A percentile compares a stretch with the other conserved stretches of the same genome.
Conservation (phyloP, 1,284 basidiomycete species). For the Tylopilus orsonianus region DNA sequence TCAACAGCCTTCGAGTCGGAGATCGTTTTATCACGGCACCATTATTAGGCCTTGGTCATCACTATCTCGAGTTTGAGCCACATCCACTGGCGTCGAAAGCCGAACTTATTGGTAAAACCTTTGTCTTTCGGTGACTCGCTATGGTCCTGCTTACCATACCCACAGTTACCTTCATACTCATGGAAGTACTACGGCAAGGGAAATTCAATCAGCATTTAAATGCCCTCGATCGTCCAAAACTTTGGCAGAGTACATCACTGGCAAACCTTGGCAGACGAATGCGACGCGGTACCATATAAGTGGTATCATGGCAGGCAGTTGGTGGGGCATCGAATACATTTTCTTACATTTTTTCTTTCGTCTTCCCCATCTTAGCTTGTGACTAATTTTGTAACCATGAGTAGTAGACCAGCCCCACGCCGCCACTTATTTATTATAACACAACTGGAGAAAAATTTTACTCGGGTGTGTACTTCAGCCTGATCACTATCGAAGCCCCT, state of each 20-base stretch:
- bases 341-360: slow-evolving; percentile 2
- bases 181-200: slow-evolving; percentile 56
- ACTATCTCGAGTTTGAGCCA: slow-evolving; percentile 45
- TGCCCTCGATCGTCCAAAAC: slow-evolving; percentile 42
- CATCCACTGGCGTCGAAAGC: slow-evolving; percentile 44
- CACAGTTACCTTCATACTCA: slow-evolving; percentile 56
- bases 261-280: slow-evolving; percentile 42
- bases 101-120: slow-evolving; percentile 47
- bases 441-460: background rate
- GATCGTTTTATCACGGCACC: slow-evolving; percentile 36
- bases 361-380: slow-evolving; percentile 9
- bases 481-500: too few species aligned
- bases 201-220: slow-evolving; percentile 48
- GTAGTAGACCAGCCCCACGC: background rate
- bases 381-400: slow-evolving; percentile 14
- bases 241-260: slow-evolving; percentile 44
- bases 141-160: slow-evolving; percentile 3
- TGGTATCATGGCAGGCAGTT: background rate
- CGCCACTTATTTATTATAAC: slow-evolving; percentile 2
- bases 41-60: slow-evolving; percentile 44
- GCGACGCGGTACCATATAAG: slow-evolving; percentile 44
- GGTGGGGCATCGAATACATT: background rate
- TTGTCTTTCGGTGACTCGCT: background rate
- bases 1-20: slow-evolving; percentile 41
- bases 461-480: background rate